These are phyloP conservation scores for Russula sp. DNA, from an alignment of 768 basidiomycete species.

Conservation along the genomic window DNA sequence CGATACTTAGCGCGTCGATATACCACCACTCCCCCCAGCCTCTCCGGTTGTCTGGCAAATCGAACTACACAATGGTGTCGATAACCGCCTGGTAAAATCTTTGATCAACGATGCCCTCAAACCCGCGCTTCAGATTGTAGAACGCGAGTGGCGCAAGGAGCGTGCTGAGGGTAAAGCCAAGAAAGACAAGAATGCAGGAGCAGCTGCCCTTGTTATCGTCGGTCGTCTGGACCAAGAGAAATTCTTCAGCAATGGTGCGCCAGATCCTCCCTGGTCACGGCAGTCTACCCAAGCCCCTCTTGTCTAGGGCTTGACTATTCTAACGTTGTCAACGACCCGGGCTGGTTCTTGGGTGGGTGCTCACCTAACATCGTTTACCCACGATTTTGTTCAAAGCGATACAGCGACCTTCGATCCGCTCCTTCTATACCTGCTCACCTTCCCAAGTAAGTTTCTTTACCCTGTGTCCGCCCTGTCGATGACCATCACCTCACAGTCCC, in stretches of 20 bases:
- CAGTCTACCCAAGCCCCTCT: not conserved
- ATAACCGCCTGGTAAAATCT: conserved; percentile 56
- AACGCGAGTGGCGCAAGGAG: conserved; percentile 61
- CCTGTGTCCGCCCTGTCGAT: not conserved
- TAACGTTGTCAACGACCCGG: conserved; percentile 42
- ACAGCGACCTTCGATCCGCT: conserved; percentile 55
- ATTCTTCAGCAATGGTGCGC: conserved; percentile 78
- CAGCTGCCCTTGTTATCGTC: conserved; percentile 69
- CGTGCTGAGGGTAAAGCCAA: conserved; percentile 27
- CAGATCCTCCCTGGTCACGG: not conserved
- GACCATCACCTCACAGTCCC: conserved; percentile 44
- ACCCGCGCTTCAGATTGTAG: conserved; percentile 67
- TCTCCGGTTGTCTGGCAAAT: conserved; percentile 62
- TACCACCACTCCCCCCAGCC: conserved; percentile 34
- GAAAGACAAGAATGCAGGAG: conserved; percentile 43
- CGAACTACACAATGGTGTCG: conserved; percentile 72
- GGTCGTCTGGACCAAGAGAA: conserved; percentile 73
- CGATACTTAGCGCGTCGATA: not conserved
- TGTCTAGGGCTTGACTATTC: conserved; percentile 55
- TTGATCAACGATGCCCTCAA: conserved; percentile 54
- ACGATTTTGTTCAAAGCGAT: not conserved
- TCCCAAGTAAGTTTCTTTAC: conserved; percentile 47
- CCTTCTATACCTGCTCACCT: conserved; percentile 57
- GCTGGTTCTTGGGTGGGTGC: conserved; percentile 59
- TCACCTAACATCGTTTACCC: no score